A percentile compares a stretch with the other conserved stretches of the same genome.
phyloP scores from a whole-genome alignment of 2,329 filamentous ascomycete genomes.

The Colletotrichum karsti region DNA sequence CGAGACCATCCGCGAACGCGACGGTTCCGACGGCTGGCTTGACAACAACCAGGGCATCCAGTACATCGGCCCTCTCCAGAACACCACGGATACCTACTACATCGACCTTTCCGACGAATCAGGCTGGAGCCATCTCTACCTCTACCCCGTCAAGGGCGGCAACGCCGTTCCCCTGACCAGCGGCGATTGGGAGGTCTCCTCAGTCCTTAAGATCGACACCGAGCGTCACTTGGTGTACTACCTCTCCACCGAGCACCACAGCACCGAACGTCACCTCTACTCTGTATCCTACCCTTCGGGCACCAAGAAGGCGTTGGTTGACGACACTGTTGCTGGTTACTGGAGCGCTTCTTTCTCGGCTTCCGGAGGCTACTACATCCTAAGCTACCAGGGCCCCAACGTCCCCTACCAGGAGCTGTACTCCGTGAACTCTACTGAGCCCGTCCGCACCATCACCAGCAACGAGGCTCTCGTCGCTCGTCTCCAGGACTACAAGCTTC shows the following conservation, averaged over 20 bases:
- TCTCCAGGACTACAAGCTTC: conserved; percentile 68
- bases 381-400: conserved; percentile 71
- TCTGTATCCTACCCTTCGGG: conserved; percentile 67
- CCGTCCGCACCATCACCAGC: conserved; percentile 66
- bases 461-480: conserved; percentile 65
- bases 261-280: conserved; percentile 74
- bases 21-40: conserved; percentile 69
- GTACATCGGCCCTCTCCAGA: conserved; percentile 59
- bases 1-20: conserved; percentile 61
- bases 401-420: conserved; percentile 77
- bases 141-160: conserved; percentile 66
- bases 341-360: conserved; percentile 74
- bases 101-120: conserved; percentile 73
- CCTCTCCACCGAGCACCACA: conserved; percentile 70
- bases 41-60: conserved; percentile 65
- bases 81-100: conserved; percentile 58
- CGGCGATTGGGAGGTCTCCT: conserved; percentile 72
- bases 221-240: conserved; percentile 68
- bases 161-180: conserved; percentile 65
- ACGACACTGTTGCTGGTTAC: conserved; percentile 64
- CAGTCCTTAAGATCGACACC: conserved; percentile 67
- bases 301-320: conserved; percentile 66
- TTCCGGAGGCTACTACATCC: conserved; percentile 69
- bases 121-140: conserved; percentile 73
- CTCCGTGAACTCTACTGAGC: conserved; percentile 58